Evolutionary conservation across 495 filamentous ascomycete species (phyloP), one percentile per base, ranked within the genome.

Genomic region (Aeminium ludgeri): DNA sequence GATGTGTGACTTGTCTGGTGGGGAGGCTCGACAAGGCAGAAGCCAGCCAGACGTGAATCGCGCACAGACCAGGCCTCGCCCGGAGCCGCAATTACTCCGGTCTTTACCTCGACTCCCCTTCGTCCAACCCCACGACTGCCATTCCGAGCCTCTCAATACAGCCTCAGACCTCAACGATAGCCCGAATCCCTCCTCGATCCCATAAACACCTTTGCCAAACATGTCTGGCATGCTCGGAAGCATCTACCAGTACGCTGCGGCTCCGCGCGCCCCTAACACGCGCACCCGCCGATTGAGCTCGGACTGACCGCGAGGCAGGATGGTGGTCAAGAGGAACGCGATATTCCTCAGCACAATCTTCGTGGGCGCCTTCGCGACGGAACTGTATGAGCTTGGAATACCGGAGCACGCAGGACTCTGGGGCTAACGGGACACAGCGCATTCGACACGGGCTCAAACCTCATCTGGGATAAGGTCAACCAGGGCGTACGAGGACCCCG

Each of bases 401-500:
- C 34, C 33, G 13, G 32, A 27, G 33, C 15, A 30, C 38, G 13
- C 5, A 19, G n/a, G 18, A 36, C 20, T 15, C 13, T 5, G 6
- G 18, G 6, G 33, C 38, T 42, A 20, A 43, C 35, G 16, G 15
- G 4, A 2, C 25, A 51, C 52, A 97, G 91, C 56, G 67, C 64
- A 50, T 96, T 79, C 60, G 78, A 95, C 57, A 70, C 68, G 30
- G 57, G 60, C 34, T 75, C 84, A 56, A 79, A 89, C 65, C 78
- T 66, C 57, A 44, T 94, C 57, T 99, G 89, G 87, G 84, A 99
- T 55, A 63, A 59, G 56, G 62, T 82, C 49, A 99, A 99, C 72
- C 66, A 67, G 52, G 87, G 87, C 48, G 87, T 94, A 83, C 52
- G 85, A 67, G 17, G 4, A 2, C 2, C 19, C n/a, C 19, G 10